Conservation (phyloP, 2,329 filamentous ascomycete genomes). For the Penicillium sp. region DNA sequence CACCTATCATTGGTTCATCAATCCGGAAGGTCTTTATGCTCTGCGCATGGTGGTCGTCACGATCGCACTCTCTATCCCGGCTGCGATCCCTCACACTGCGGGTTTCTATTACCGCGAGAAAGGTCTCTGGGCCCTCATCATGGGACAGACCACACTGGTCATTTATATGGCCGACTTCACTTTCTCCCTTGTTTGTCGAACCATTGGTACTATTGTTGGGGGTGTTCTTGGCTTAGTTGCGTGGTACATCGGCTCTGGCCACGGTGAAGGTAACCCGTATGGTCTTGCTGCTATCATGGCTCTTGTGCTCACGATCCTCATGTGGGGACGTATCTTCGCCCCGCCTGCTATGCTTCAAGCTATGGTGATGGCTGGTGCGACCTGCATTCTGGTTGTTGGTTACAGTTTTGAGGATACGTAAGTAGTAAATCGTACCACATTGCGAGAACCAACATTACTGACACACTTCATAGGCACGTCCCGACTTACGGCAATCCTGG, state of each 20-base stretch:
- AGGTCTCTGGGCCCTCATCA: conserved; percentile 54
- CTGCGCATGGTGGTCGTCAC: conserved; percentile 51
- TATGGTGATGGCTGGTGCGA: conserved; percentile 43
- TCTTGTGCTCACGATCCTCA: conserved; percentile 30
- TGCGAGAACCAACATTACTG: not conserved
- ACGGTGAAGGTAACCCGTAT: conserved; percentile 50
- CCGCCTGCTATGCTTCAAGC: conserved; percentile 32
- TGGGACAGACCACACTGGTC: conserved; percentile 50
- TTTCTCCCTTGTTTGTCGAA: conserved; percentile 45
- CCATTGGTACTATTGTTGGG: conserved; percentile 47
- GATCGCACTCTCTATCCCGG: conserved; percentile 45
- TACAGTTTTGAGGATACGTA: conserved; percentile 49
- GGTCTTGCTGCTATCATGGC: conserved; percentile 47
- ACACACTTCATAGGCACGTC: conserved; percentile 34
- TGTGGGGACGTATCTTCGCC: conserved; percentile 38
- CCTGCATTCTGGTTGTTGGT: conserved; percentile 46
- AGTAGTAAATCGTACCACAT: conserved; percentile 14
- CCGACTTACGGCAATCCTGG: conserved; percentile 48
- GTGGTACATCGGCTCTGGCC: conserved; percentile 54
- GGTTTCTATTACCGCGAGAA: conserved; percentile 55
- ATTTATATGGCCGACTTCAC: conserved; percentile 54
- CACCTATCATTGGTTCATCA: conserved; percentile 44
- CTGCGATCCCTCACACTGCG: conserved; percentile 43
- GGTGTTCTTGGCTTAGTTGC: conserved; percentile 48
- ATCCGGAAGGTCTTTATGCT: conserved; percentile 47